Evolutionary conservation across 345 rosid species (phyloP), one percentile per base, ranked within the genome.

Genomic region (Ceriops decandra): DNA sequence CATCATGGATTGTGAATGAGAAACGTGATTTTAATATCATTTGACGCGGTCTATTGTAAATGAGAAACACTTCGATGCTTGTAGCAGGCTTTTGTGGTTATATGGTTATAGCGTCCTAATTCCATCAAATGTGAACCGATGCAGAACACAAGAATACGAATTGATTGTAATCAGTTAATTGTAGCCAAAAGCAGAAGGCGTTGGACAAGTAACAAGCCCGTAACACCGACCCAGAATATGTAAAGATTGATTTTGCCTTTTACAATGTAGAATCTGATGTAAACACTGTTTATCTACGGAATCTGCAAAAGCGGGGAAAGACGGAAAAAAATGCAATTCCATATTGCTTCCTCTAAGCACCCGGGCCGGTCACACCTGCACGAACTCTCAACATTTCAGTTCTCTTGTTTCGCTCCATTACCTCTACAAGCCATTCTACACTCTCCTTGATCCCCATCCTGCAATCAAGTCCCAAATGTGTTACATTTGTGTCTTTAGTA

Each of bases 391-490:
- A 68, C 72, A 79, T 81, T 81, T 90, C 99, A 1, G 91, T 88
- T 85, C 99, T 88, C 86, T 88, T 95, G 92, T 96, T 90, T 80
- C 90, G 85, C 76, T 86, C 96, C 98, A 95, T 92, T 75, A 87
- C 98, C 35, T 85, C 91, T 16, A 90, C 86, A 26, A 95, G 84
- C 97, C 98, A 88, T 69, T 90, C 96, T 20, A 90, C 83, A 64
- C 98, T 80, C 74, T 82, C 97, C 74, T 89, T 95, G 42, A 93
- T 90, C 60, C 98, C 98, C 76, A 82, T 68, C 79, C 97, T 93
- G 89, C 83, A 68, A 73, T 62, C 8, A 65, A 64, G 49, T 42
- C 21, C 27, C 47, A 54, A 58, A 52, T 53, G 52, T 38, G 15
- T 72, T 61, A 59, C 51, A 21, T 52, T 13, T 42, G 30, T 20